Evolutionary conservation across 2,329 filamentous ascomycete species (phyloP).

Genomic region (Diaporthe sp.): DNA sequence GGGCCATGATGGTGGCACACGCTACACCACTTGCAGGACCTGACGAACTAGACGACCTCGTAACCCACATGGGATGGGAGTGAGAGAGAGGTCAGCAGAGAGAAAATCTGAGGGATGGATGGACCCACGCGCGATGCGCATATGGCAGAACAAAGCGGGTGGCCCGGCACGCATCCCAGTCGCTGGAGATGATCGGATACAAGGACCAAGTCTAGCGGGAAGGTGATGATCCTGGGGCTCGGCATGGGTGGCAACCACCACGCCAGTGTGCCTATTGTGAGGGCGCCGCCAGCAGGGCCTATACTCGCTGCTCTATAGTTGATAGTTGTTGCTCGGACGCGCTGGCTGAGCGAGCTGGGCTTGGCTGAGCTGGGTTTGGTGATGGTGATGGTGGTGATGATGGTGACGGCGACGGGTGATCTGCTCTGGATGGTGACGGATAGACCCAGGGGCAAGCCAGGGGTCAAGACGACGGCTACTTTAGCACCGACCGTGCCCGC

Average conservation of each 20-base stretch:
- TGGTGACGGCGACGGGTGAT: neutral
- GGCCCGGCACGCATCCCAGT: constrained; percentile 10
- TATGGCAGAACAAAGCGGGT: constrained; percentile 24
- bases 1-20: constrained; percentile 21
- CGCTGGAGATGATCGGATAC: constrained; percentile 21
- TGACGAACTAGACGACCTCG: neutral
- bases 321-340: neutral
- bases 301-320: neutral
- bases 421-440: neutral
- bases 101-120: neutral
- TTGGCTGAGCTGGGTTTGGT: neutral
- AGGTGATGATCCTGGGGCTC: neutral
- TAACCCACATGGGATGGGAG: neutral
- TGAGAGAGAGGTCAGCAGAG: constrained; percentile 12
- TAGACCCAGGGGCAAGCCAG: constrained; percentile 14
- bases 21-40: constrained; percentile 13
- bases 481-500: constrained; percentile 23
- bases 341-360: neutral
- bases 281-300: neutral
- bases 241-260: constrained; percentile 11
- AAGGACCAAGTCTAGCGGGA: neutral
- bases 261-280: neutral
- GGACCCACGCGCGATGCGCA: constrained; percentile 11
- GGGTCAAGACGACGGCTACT: neutral
- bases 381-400: neutral